Evolutionary conservation across 78 protist species (phyloP), one percentile per base, ranked within the genome.

Genomic region (Chrysochromulina parva): DNA sequence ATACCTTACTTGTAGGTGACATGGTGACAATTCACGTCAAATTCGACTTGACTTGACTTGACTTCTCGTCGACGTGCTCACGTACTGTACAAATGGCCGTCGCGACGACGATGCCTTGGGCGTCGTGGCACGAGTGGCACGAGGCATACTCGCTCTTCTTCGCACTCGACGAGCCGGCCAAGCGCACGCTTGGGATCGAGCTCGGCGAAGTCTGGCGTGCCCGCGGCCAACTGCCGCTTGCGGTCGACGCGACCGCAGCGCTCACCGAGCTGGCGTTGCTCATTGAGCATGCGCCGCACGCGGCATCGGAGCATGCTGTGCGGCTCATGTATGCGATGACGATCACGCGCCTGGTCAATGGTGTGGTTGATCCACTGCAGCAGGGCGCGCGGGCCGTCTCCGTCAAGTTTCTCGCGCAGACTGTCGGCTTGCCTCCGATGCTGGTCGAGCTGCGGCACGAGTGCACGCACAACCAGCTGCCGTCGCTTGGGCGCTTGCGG

Each of bases 361-460:
- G 82, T 24, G 24, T 74, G 24, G 54, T 48, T 55, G 82, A 74
- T 10, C 28, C 55, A 3, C 1, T 3, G 55, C 82, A 74, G 82
- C 54, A 48, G 20, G 82, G 82, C 82, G 26, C 14, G 57, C 55
- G 17, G 24, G 82, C 82, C 10, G 19, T 14, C 24, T 48, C 82
- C 22, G 82, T 74, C 38, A 2, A 7, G 28, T 1, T 17, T 2
- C 3, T 74, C 55, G 82, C 88, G n/a, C 16, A 0, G 1, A 54
- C 28, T 52, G 20, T 59, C 13, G 57, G 3, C 47, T 52, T 84
- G 47, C 88, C 88, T 13, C 38, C 38, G 55, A 14, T 9, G 52
- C 67, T 84, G 38, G 88, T 84, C 58, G 88, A 38, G 47, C 47
- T 84, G 16, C 88, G 88, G 53, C 88, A 84, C 54, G 88, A 84